These are phyloP conservation scores for Fusarium cicatricum DNA, from an alignment of 2,329 filamentous ascomycete species.

Conservation along the genomic window DNA sequence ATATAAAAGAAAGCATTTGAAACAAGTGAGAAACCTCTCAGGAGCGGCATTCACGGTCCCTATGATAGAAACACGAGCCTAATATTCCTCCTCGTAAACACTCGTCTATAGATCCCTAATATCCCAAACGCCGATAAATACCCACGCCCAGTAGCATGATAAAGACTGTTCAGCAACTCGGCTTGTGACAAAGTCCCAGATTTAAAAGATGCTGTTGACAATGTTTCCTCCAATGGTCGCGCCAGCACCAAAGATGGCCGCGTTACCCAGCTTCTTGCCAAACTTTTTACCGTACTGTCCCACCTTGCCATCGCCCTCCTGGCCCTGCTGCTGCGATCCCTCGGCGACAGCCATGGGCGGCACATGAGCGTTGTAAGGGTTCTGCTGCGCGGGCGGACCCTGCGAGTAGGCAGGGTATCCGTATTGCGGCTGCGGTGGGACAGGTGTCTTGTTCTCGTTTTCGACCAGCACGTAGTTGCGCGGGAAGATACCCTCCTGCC, in stretches of 20 bases:
- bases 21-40: background rate
- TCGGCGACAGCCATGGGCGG: conserved; percentile 79
- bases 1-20: too few species aligned
- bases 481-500: conserved; percentile 93
- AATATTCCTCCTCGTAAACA: conserved; percentile 4
- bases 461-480: conserved; percentile 84
- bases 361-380: conserved; percentile 73
- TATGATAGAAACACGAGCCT: background rate
- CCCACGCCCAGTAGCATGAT: conserved; percentile 5
- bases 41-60: background rate
- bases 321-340: conserved; percentile 53
- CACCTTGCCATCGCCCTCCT: conserved; percentile 65
- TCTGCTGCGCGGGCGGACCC: conserved; percentile 59
- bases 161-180: background rate
- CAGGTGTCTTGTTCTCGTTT: conserved; percentile 61
- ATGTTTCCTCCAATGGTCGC: conserved; percentile 90
- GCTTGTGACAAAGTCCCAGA: background rate
- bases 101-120: conserved; percentile 9
- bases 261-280: conserved; percentile 86
- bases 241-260: conserved; percentile 90
- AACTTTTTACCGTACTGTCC: conserved; percentile 89
- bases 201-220: conserved; percentile 87
- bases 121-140: conserved; percentile 28
- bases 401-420: conserved; percentile 52
- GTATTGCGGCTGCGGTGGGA: conserved; percentile 45